Evolutionary conservation across 2,329 filamentous ascomycete genomes (phyloP), one percentile per base, ranked within the genome.

Genomic region (Triangularia setosa): DNA sequence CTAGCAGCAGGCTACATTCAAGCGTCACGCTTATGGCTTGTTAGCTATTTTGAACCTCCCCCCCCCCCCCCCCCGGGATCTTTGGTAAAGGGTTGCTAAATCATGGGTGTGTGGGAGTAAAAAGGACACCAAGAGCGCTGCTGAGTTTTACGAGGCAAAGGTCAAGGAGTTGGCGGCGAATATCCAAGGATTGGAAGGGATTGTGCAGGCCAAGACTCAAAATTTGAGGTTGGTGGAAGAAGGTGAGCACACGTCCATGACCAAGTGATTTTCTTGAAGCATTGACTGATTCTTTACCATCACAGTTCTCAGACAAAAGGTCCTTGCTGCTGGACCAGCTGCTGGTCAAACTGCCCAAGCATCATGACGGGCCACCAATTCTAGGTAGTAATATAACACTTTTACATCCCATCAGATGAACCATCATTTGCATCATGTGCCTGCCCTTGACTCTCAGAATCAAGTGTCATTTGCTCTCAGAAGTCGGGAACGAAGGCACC

Each of bases 151-250:
- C 73, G 79, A 87, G 63, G 75, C 73, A 64, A 87, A 87, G 70
- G 78, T 84, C 27, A 80, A 81, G 63, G 83, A 85, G 62, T 75
- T 87, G 4, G 76, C 76, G 2, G 78, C 74, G 61, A 87, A 82
- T 61, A 78, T 87, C 28, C 82, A 84, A 67, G 84, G 85, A 33
- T 78, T 87, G 0, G 84, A 87, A 71, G 73, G 74, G 12, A 86
- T 87, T 59, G 79, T 87, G 3, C 82, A 86, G 70, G 79, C 79
- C 65, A 99, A 99, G 81, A 92, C 90, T 62, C 87, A 89, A 69
- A 97, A 95, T 75, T 79, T 96, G 67, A 87, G 91, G 64, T 83
- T 95, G 40, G 89, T 98, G 23, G 95, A 99, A 80, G 94, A 98
- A 80, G 91, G 91, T 89, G 79, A 64, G 74, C 14, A 8, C 30